These are phyloP conservation scores for Neofusicoccum sp. DNA, from an alignment of 2,329 filamentous ascomycete genomes.

Conservation along the genomic window DNA sequence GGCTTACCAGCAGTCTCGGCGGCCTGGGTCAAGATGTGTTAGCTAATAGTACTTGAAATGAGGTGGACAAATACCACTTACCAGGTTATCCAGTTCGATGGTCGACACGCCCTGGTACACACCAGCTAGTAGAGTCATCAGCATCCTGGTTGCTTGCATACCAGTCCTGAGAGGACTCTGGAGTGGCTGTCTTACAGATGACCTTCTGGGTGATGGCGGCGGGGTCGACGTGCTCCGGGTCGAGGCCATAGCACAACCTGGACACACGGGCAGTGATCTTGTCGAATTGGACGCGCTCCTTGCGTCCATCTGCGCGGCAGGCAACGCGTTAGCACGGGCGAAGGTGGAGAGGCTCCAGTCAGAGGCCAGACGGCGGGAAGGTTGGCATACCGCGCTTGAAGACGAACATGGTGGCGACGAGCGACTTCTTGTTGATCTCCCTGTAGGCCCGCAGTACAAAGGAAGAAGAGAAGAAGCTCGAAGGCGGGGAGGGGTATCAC, in stretches of 20 bases:
- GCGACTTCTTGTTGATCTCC: background rate
- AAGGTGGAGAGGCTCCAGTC: background rate
- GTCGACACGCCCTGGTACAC: slow-evolving; percentile 98
- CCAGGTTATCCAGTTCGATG: slow-evolving; percentile 92
- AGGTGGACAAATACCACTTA: slow-evolving; percentile 53
- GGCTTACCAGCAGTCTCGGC: slow-evolving; percentile 74
- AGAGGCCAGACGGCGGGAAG: slow-evolving; percentile 13
- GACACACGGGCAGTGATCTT: slow-evolving; percentile 99
- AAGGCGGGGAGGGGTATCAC: slow-evolving; percentile 16
- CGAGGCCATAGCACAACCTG: slow-evolving; percentile 93
- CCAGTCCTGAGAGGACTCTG: no score
- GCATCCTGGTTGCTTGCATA: background rate
- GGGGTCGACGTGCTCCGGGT: slow-evolving; percentile 92
- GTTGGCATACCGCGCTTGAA: slow-evolving; percentile 42
- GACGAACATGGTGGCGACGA: slow-evolving; percentile 35
- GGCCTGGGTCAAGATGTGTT: slow-evolving; percentile 57
- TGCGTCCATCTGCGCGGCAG: slow-evolving; percentile 76
- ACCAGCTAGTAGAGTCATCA: slow-evolving; percentile 53
- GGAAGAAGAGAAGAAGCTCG: background rate
- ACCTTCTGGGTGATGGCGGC: slow-evolving; percentile 99
- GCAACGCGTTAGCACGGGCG: background rate
- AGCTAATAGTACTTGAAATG: background rate
- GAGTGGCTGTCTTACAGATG: slow-evolving; percentile 56
- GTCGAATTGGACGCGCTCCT: slow-evolving; percentile 99
- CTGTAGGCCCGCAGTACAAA: slow-evolving; percentile 3